Evolutionary conservation across 805 yeast genomes (phyloP).

Genomic region (Barnettozyma siamensis): DNA sequence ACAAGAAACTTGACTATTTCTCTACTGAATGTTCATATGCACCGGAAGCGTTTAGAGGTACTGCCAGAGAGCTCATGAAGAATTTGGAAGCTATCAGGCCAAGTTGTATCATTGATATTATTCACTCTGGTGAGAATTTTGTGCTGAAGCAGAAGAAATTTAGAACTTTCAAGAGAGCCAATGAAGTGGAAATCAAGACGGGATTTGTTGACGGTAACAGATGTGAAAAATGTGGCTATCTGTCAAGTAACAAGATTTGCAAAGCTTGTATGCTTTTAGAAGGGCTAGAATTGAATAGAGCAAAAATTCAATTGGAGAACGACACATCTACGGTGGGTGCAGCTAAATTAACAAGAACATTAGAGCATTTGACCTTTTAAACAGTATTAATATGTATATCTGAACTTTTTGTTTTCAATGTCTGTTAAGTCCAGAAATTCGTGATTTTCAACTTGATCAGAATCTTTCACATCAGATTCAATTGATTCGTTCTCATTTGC

Average conservation of each 20-base stretch:
- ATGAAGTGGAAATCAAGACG: conserved; percentile 46
- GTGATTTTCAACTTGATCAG: background rate
- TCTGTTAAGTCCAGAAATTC: conserved; percentile 12
- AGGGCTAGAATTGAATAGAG: conserved; percentile 73
- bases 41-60: conserved; percentile 97
- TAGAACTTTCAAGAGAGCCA: conserved; percentile 25
- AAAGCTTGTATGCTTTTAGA: conserved; percentile 88
- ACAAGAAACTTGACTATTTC: conserved; percentile 89
- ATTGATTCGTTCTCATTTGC: background rate
- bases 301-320: conserved; percentile 54
- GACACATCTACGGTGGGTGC: conserved; percentile 54
- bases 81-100: conserved; percentile 88
- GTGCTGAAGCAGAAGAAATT: conserved; percentile 54
- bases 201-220: conserved; percentile 57
- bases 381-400: conserved; percentile 6
- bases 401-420: conserved; percentile 9
- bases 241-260: conserved; percentile 83
- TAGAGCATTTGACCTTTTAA: conserved; percentile 61
- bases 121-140: conserved; percentile 87
- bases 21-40: conserved; percentile 98
- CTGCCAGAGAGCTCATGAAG: conserved; percentile 89
- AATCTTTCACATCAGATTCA: background rate
- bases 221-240: conserved; percentile 87
- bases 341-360: conserved; percentile 51
- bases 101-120: conserved; percentile 88